Evolutionary conservation across 1,284 basidiomycete genomes (phyloP), one percentile per base, ranked within the genome.

Genomic region (Sanguinoderma infundibulare): DNA sequence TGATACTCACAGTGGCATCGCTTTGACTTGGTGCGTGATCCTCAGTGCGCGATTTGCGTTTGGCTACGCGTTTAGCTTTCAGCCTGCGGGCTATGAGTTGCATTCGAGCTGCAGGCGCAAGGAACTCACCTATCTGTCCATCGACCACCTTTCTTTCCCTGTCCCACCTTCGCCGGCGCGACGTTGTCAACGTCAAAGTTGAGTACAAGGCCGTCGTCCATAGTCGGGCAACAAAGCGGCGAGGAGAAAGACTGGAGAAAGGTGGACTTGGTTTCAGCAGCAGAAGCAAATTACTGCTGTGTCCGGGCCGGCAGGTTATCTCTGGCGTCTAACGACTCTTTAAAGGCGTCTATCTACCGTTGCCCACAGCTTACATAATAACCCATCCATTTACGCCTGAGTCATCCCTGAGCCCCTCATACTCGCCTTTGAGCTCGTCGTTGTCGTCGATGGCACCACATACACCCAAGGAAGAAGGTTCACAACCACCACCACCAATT

Each of bases 71-170:
- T 73, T 88, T 92, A 47, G 84, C 85, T 78, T 91, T 91, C 61
- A 90, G 70, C 72, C 90, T 92, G 64, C 62, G 17, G 49, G 49
- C 35, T 17, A 54, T 52, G 59, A 50, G 53, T 49, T 59, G 57
- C 30, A 30, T 60, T 15, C n/a, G 39, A 24, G 30, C 40, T 8
- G 26, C 5, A 42, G 9, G 28, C 1, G 36, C 14, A 9, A 22
- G 20, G 3, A 38, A 76, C 80, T 63, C 67, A 90, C 94, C 92
- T 84, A 69, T 96, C 93, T 14, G 91, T 94, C 92, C 93, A 95
- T 74, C 91, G 80, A 6, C 92, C 91, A 28, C 90, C 88, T 71
- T 91, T 94, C 69, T 87, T 87, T 28, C 62, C 69, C 1, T 62
- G 61, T 0, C 51, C 55, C 46, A 70, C 67, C 60, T 74, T 81